Percentiles rank a stretch among this genome's conserved stretches.
Evolutionary conservation across 768 basidiomycete genomes (phyloP).

Genomic region (Dendrothele bispora): DNA sequence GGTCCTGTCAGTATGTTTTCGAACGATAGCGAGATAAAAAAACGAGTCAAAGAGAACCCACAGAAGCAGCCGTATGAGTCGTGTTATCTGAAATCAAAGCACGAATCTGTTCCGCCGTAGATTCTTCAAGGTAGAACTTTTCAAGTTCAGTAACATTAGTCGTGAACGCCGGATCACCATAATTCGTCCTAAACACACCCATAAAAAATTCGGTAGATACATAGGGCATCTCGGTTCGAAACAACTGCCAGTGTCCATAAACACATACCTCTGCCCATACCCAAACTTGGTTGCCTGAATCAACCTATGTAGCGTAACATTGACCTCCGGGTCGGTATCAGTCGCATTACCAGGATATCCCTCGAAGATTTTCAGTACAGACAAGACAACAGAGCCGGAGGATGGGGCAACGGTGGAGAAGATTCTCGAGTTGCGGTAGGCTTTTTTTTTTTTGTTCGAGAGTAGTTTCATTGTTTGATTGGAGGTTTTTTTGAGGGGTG

Average conservation of each 20-base stretch:
- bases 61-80: too few relatives aligned
- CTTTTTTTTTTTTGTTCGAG: too few relatives aligned
- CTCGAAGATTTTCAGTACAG: slow-evolving; percentile 34
- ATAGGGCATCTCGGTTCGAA: too few relatives aligned
- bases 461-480: too few relatives aligned
- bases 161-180: slow-evolving; percentile 39
- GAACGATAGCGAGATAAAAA: too few relatives aligned
- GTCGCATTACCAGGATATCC: slow-evolving; percentile 24
- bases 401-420: slow-evolving; percentile 38
- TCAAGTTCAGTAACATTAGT: slow-evolving; percentile 35
- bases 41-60: too few relatives aligned
- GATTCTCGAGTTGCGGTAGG: slow-evolving; percentile 23
- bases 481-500: too few relatives aligned
- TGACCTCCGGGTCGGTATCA: slow-evolving; percentile 23
- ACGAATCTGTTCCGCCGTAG: slow-evolving; percentile 22
- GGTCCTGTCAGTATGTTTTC: too few relatives aligned
- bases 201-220: too few relatives aligned
- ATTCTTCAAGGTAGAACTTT: slow-evolving; percentile 24
- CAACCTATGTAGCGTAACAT: slow-evolving; percentile 32
- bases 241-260: too few relatives aligned
- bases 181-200: too few relatives aligned
- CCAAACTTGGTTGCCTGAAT: slow-evolving; percentile 35
- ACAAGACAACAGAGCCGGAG: slow-evolving; percentile 32
- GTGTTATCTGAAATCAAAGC: slow-evolving; percentile 24
- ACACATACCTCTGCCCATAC: slow-evolving; percentile 30